These are phyloP conservation scores for Glebionis coronaria DNA, from an alignment of 129 eudicot species.

Conservation along the genomic window DNA sequence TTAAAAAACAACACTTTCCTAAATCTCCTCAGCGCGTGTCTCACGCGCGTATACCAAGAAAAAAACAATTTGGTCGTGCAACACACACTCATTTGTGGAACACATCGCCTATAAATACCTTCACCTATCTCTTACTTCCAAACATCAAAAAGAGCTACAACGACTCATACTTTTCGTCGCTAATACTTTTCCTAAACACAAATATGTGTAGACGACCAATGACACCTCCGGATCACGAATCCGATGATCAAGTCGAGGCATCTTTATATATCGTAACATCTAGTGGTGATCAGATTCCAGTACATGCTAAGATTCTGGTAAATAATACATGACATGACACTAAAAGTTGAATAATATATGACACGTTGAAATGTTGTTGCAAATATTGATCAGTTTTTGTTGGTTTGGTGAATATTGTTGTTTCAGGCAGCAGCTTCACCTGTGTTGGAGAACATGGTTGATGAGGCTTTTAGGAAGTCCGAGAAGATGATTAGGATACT, in stretches of 20 bases:
- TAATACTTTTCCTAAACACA: conserved; percentile 1
- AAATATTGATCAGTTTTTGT: neutral
- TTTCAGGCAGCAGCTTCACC: conserved; percentile 76
- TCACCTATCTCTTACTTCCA: neutral
- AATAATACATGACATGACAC: neutral
- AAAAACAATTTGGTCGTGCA: neutral
- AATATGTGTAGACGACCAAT: conserved; percentile 19
- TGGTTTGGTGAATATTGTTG: neutral
- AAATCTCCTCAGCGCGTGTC: neutral
- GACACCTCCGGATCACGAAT: conserved; percentile 22
- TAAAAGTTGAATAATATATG: too few relatives aligned
- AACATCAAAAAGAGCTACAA: neutral
- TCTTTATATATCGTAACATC: conserved; percentile 64
- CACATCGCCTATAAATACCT: conserved; percentile 31
- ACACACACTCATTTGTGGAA: conserved; percentile 3
- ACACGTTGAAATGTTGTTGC: too few relatives aligned
- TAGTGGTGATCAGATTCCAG: conserved; percentile 66
- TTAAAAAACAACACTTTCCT: too few relatives aligned
- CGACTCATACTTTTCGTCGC: too few relatives aligned
- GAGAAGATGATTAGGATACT: conserved; percentile 50
- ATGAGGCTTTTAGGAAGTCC: conserved; percentile 40
- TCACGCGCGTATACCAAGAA: neutral
- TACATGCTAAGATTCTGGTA: conserved; percentile 59
- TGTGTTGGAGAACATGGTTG: conserved; percentile 63
- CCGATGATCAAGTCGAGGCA: conserved; percentile 40